Evolutionary conservation across 345 rosid species (phyloP).

Genomic region (Salix koriyanagi): DNA sequence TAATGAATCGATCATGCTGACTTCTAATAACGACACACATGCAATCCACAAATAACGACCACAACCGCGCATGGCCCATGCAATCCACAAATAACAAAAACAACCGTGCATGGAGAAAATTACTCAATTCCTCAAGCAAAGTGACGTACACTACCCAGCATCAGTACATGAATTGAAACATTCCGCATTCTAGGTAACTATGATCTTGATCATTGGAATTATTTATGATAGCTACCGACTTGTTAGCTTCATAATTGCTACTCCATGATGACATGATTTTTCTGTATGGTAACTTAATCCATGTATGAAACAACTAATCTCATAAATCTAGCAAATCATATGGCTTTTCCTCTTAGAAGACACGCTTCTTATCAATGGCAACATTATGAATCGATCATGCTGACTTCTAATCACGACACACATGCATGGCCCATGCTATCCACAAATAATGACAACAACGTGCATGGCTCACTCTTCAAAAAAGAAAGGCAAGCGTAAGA

Average conservation of each 20-base stretch:
- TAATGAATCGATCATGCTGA: background rate
- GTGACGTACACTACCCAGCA: too few species aligned
- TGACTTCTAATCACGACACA: background rate
- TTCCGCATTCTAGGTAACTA: too few species aligned
- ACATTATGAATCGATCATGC: background rate
- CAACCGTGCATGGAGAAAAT: background rate
- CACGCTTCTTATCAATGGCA: background rate
- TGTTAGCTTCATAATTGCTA: background rate
- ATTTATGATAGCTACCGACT: background rate
- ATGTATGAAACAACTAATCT: background rate
- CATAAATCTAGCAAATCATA: background rate
- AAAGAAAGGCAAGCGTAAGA: background rate
- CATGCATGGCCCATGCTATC: constrained; percentile 16
- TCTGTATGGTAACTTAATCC: background rate
- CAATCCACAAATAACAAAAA: background rate
- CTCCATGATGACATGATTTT: background rate
- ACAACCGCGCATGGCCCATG: background rate
- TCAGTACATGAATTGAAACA: too few species aligned
- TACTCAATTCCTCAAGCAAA: background rate
- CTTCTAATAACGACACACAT: background rate
- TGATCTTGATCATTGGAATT: background rate
- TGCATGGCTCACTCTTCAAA: constrained; percentile 2
- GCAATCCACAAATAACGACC: background rate
- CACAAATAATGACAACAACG: background rate
- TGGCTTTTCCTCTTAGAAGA: background rate